A percentile compares a stretch with the other conserved stretches of the same genome.
Conservation (phyloP, 169 alveolate species). For the Plasmodium vivax region DNA sequence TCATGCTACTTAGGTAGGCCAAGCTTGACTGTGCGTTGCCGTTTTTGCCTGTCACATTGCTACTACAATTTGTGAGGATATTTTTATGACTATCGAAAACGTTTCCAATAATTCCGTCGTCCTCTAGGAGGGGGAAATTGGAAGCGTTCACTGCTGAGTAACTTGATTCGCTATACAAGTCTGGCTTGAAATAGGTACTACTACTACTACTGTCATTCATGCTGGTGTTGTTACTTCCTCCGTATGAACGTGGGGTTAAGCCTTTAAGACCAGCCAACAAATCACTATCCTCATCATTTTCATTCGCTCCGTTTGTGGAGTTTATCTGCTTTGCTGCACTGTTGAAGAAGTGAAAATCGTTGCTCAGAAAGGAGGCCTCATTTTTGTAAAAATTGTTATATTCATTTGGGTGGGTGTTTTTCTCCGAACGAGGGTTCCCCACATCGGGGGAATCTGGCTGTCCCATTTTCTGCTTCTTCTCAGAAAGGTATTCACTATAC, state of each 20-base stretch:
- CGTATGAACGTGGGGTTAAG: background rate
- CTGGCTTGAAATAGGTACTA: background rate
- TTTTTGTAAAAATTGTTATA: conserved; percentile 13
- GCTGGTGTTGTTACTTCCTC: background rate
- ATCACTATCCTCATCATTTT: conserved; percentile 1
- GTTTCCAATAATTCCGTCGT: background rate
- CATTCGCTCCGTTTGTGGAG: background rate
- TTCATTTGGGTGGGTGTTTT: background rate
- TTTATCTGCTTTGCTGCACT: conserved; percentile 8
- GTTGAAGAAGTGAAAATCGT: conserved; percentile 23
- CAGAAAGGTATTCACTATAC: background rate
- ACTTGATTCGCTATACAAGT: background rate
- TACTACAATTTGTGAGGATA: background rate
- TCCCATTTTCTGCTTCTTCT: background rate
- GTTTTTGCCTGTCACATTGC: background rate
- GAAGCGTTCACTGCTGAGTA: background rate
- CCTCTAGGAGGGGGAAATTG: background rate
- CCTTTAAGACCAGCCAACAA: background rate
- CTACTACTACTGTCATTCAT: background rate
- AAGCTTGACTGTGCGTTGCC: background rate
- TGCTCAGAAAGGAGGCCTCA: conserved; percentile 10
- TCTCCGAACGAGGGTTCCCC: background rate
- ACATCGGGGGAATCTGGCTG: background rate
- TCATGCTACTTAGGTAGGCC: background rate
- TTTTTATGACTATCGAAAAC: background rate